These are phyloP conservation scores for Massarina eburnea DNA, from an alignment of 2,329 filamentous ascomycete genomes.

Conservation along the genomic window DNA sequence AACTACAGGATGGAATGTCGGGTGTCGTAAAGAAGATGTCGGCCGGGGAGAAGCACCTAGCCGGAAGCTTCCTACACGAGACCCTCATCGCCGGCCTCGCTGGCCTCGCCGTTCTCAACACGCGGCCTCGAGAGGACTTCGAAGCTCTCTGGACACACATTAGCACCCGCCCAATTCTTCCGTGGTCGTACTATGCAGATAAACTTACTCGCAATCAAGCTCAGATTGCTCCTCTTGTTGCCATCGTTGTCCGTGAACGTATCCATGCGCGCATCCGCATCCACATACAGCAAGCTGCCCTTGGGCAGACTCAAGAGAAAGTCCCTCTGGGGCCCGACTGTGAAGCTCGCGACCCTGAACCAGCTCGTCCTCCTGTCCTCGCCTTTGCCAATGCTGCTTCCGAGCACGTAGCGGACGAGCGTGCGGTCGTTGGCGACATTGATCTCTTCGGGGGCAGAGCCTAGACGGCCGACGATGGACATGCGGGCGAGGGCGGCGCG, in stretches of 20 bases:
- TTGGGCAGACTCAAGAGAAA: conserved; percentile 74
- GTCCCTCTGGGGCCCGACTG: conserved; percentile 69
- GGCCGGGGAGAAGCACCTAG: conserved; percentile 7
- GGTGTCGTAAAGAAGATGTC: not conserved
- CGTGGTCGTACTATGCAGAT: not conserved
- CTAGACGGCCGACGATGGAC: conserved; percentile 84
- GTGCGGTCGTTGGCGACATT: conserved; percentile 75
- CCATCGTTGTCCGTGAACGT: conserved; percentile 68
- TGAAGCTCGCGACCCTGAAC: conserved; percentile 79
- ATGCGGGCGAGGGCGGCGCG: conserved; percentile 72
- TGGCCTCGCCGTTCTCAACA: conserved; percentile 15
- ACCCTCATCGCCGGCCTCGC: conserved; percentile 36
- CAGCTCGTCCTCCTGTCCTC: conserved; percentile 80
- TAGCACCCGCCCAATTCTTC: conserved; percentile 6
- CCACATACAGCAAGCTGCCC: conserved; percentile 84
- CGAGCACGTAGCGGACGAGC: conserved; percentile 76
- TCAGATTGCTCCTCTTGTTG: conserved; percentile 65
- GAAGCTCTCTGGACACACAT: conserved; percentile 32
- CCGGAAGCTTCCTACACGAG: conserved; percentile 31
- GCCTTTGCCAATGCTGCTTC: conserved; percentile 64
- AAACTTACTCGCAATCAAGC: conserved; percentile 76
- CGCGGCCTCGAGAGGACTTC: conserved; percentile 35
- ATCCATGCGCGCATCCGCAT: conserved; percentile 74
- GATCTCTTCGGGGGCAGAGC: conserved; percentile 73
- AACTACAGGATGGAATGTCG: conserved; percentile 4